Evolutionary conservation across 306 rosid species (phyloP), one percentile per base, ranked within the genome.

Genomic region (Benincasa hispida): DNA sequence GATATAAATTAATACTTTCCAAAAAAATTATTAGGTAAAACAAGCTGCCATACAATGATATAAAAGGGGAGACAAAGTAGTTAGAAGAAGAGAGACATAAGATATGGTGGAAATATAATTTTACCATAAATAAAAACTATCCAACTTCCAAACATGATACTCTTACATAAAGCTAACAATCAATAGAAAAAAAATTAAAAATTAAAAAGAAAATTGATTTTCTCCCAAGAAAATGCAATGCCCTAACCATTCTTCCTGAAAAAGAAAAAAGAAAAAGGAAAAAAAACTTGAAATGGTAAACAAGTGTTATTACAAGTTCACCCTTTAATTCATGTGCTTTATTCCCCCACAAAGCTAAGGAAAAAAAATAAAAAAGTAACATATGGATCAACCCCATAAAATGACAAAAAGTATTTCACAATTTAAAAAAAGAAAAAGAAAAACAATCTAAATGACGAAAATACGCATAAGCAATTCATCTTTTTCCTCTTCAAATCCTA

Each of bases 371-470:
- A 59, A 59, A 61, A 30, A 79, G 84, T 77, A 82, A 86, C 48
- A 79, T 80, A 77, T 48, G 79, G 84, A 80, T 76, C 78, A 85
- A 69, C 78, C 83, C 75, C 80, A 78, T 72, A 74, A 51, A 84
- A 78, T 45, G 19, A 81, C 83, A 82, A 78, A 82, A 81, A 87
- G 85, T 83, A 85, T 87, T 86, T 85, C 86, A 84, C 84, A 74
- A 83, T 80, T 88, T 1, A 47, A 76, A 59, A 70, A 48, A 4
- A 4, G 3, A 14, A 48, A 53, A 53, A 19, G 7, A 2, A 53
- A 87, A 88, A 54, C 87, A 81, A 85, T 85, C 78, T 55, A 57
- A 55, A 55, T 55, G 66, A 53, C 51, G 66, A 76, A 76, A 76
- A n/a, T 57, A 25, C 55, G 37, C 69, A n/a, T 53, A 18, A 45